Conservation (phyloP, 352 stramenopile species). For the Peronosclerospora sorghi region DNA sequence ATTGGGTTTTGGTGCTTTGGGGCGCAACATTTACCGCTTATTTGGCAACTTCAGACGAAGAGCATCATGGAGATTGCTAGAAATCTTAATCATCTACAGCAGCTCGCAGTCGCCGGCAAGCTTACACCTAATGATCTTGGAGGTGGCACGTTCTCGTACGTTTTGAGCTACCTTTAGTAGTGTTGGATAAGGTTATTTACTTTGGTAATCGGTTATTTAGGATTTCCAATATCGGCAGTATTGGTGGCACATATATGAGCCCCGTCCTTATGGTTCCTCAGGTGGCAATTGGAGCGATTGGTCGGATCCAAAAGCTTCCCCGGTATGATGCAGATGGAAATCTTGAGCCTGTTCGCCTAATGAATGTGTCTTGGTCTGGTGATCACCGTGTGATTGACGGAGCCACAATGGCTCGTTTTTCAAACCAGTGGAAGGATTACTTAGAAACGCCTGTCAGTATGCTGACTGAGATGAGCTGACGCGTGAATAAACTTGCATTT, state of each 20-base stretch:
- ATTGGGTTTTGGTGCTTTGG: neutral
- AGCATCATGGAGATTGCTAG: conserved; percentile 76
- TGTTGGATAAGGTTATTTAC: neutral
- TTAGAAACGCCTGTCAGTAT: conserved; percentile 91
- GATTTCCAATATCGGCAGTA: conserved; percentile 90
- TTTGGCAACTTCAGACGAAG: conserved; percentile 31
- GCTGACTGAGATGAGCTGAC: conserved; percentile 83
- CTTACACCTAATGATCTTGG: conserved; percentile 80
- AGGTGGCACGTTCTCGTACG: conserved; percentile 86
- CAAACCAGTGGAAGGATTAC: conserved; percentile 93
- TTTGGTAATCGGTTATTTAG: conserved; percentile 15
- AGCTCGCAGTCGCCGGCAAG: conserved; percentile 68
- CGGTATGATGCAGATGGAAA: conserved; percentile 84
- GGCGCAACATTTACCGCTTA: conserved; percentile 1
- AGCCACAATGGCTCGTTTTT: conserved; percentile 96
- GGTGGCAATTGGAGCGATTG: conserved; percentile 95
- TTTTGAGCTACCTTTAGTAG: conserved; percentile 3
- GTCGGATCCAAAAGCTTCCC: conserved; percentile 92
- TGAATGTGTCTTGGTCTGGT: conserved; percentile 95
- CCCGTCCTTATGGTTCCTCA: conserved; percentile 93
- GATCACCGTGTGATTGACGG: conserved; percentile 98
- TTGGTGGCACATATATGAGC: conserved; percentile 96
- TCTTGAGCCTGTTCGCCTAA: conserved; percentile 84
- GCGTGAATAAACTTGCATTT: conserved; percentile 4
- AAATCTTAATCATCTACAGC: conserved; percentile 84